Conservation (phyloP, 2,329 filamentous ascomycete genomes). For the Zelopaecilomyces penicillatus region DNA sequence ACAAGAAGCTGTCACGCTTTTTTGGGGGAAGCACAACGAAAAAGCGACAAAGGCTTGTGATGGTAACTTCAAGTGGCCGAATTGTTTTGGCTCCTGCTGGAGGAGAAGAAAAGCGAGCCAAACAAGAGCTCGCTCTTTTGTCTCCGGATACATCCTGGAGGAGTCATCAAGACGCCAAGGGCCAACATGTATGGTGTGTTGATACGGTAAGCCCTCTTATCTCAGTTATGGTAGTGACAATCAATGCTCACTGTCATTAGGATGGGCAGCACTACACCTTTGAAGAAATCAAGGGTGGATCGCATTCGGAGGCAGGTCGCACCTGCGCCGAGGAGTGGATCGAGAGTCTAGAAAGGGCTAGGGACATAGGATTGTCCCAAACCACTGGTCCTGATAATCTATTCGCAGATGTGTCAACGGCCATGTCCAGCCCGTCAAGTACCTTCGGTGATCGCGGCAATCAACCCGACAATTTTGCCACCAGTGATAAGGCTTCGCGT, state of each 20-base stretch:
- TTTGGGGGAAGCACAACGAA: slow-evolving; percentile 88
- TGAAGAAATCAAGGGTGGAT: slow-evolving; percentile 73
- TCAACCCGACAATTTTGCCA: slow-evolving; percentile 41
- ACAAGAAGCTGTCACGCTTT: slow-evolving; percentile 88
- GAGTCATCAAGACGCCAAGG: slow-evolving; percentile 77
- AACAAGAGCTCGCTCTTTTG: slow-evolving; percentile 82
- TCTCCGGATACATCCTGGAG: slow-evolving; percentile 68
- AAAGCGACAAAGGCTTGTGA: slow-evolving; percentile 85
- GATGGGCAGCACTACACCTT: slow-evolving; percentile 86
- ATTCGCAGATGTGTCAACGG: slow-evolving; percentile 61
- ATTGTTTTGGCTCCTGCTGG: slow-evolving; percentile 85
- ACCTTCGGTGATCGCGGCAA: slow-evolving; percentile 56
- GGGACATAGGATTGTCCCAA: slow-evolving; percentile 73
- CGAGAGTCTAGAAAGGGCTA: slow-evolving; percentile 76
- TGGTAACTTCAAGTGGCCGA: slow-evolving; percentile 86
- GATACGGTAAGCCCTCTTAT: slow-evolving; percentile 66
- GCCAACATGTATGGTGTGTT: slow-evolving; percentile 78
- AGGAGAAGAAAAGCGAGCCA: slow-evolving; percentile 91
- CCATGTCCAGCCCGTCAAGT: slow-evolving; percentile 67
- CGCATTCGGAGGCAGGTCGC: slow-evolving; percentile 51
- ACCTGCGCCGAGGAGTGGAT: slow-evolving; percentile 84
- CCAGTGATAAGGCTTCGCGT: slow-evolving; percentile 45
- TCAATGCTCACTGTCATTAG: slow-evolving; percentile 39
- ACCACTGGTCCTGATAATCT: slow-evolving; percentile 58
- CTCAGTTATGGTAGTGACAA: slow-evolving; percentile 2